Evolutionary conservation across 139 green algal genomes (phyloP), one percentile per base, ranked within the genome.

Genomic region (Picochlorum sp.): DNA sequence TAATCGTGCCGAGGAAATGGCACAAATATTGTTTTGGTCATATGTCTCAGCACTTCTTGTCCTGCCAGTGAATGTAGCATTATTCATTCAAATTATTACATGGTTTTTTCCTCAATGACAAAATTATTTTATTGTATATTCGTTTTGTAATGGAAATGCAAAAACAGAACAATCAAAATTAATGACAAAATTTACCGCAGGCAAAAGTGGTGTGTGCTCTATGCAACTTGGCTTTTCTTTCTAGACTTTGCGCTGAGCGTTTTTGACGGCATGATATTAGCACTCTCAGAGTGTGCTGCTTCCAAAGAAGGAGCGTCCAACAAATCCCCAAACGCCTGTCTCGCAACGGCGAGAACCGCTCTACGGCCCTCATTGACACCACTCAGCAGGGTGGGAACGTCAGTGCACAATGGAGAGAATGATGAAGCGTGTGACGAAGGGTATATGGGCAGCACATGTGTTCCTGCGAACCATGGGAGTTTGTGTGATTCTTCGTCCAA

Each of bases 11-110:
- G 65, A 45, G 8, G 83, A 88, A 60, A 74, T 90, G 68, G 73
- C 60, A 8, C 54, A 61, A 24, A 60, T 89, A 1, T 72, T 89
- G 34, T 90, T 90, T 55, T 87, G 64, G 66, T 65, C 83, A 54
- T 89, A 89, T 66, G 45, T 90, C 1, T 54, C 45, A 0, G 52
- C 60, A 6, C 60, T 90, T 11, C 20, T 86, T 38, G 78, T 70
- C 8, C 60, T 90, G 0, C 83, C 83, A 1, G 45, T 65, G 6
- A 81, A 74, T 60, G 65, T 84, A 6, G 65, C 49, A 37, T 13
- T 77, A 28, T 89, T 79, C 59, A 52, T 90, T 38, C 21, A 20
- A 38, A 69, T 77, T 21, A 77, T 77, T 69, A 24, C 18, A 26
- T 55, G 47, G 47, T 55, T 41, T 41, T 41, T 41, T 41, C 34